phyloP scores from a whole-genome alignment of 306 rosid species.

The Aeschynomene evenia region DNA sequence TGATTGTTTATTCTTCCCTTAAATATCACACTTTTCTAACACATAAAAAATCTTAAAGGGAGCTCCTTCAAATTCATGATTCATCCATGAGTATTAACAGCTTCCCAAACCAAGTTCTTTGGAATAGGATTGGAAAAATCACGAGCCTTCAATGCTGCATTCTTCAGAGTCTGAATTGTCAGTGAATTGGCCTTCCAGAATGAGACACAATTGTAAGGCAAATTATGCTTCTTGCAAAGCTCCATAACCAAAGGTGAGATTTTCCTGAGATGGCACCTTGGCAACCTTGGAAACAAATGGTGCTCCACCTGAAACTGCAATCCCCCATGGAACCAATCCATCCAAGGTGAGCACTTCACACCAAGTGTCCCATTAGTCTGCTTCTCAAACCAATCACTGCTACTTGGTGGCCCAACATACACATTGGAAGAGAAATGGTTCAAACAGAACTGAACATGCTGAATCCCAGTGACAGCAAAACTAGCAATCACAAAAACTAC shows the following conservation, averaged over 20 bases:
- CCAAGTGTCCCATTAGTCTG: slow-evolving; percentile 52
- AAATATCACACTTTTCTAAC: slow-evolving; percentile 13
- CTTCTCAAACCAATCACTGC: slow-evolving; percentile 55
- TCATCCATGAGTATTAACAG: slow-evolving; percentile 57
- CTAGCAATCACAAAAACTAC: slow-evolving; percentile 49
- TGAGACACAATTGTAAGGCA: slow-evolving; percentile 49
- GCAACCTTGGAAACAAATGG: slow-evolving; percentile 59
- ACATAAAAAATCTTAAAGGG: slow-evolving; percentile 14
- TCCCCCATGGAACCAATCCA: slow-evolving; percentile 76
- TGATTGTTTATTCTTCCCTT: slow-evolving; percentile 25
- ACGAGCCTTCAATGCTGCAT: slow-evolving; percentile 61
- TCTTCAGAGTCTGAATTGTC: slow-evolving; percentile 41
- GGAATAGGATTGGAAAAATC: slow-evolving; percentile 45
- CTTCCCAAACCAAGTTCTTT: slow-evolving; percentile 63
- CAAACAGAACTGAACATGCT: slow-evolving; percentile 60
- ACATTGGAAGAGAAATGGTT: slow-evolving; percentile 61
- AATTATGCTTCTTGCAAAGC: slow-evolving; percentile 51
- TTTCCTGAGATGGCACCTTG: slow-evolving; percentile 44
- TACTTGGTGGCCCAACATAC: slow-evolving; percentile 49
- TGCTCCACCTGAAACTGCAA: slow-evolving; percentile 65
- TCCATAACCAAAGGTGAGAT: slow-evolving; percentile 52
- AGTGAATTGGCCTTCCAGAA: slow-evolving; percentile 48
- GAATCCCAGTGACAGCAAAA: slow-evolving; percentile 53
- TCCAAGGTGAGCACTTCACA: slow-evolving; percentile 48
- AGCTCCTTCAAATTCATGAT: background rate